phyloP scores from a whole-genome alignment of 768 basidiomycete genomes.

The Macrolepiota fuliginosa region DNA sequence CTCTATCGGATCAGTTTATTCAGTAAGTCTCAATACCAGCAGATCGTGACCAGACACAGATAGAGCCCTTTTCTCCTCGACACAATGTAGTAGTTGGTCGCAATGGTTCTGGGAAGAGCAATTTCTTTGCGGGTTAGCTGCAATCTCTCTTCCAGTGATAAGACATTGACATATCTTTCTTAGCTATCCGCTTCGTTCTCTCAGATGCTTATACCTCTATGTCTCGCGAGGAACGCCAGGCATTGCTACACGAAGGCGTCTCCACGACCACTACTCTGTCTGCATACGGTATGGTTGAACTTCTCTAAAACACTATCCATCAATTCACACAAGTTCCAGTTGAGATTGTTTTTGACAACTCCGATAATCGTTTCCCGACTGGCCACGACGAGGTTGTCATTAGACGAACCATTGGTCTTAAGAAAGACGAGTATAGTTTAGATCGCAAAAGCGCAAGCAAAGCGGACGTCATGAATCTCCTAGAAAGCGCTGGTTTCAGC shows the following conservation, averaged over 20 bases:
- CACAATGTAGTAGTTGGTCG: conserved; percentile 97
- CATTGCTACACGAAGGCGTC: conserved; percentile 92
- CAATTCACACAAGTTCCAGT: conserved; percentile 35
- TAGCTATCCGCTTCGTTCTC: conserved; percentile 95
- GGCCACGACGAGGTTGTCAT: conserved; percentile 84
- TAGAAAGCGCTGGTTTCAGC: conserved; percentile 97
- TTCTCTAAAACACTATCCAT: neutral
- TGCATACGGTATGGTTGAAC: conserved; percentile 66
- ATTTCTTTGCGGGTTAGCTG: conserved; percentile 91
- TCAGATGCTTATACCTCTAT: conserved; percentile 98
- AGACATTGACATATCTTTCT: neutral
- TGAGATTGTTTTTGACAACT: conserved; percentile 95
- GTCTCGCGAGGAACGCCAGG: conserved; percentile 88
- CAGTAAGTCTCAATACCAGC: conserved; percentile 9
- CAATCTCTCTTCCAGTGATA: neutral
- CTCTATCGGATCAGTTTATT: neutral
- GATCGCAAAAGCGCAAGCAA: conserved; percentile 95
- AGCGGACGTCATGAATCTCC: conserved; percentile 95
- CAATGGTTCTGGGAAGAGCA: conserved; percentile 98
- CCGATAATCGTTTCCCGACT: conserved; percentile 92
- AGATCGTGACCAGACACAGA: conserved; percentile 88
- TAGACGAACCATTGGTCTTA: conserved; percentile 91
- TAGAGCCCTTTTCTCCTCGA: conserved; percentile 90
- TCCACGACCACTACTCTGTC: conserved; percentile 86
- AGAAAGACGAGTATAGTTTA: conserved; percentile 98